Base-by-base conservation (phyloP, 176 grass and related monocot genomes). In the Bonia amplexicaulis region DNA sequence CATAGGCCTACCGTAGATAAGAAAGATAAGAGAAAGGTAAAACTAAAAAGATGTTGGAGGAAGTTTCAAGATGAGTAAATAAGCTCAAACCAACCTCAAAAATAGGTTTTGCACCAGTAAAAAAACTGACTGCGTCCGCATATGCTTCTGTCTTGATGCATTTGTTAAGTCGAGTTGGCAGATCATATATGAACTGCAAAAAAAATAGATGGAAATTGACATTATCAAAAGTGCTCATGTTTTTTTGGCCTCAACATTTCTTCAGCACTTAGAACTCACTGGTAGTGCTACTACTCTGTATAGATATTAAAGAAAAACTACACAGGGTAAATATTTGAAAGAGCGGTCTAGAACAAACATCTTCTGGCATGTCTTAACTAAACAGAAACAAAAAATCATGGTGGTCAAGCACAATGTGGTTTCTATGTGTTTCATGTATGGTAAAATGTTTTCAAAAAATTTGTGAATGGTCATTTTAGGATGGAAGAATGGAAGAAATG, bases 131-230 rank as follows among this genome's bases (percentile, higher is more conserved):
- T 76, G 96, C 96, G 41, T 99, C 96, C 25, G 76, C 88, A 91
- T 99, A 99, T 84, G 96, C 91, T 92, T 92, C 93, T 58, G 90
- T 33, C 89, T 91, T 99, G 84, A 99, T 96, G 77, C 96, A 99
- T 94, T 99, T 99, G 90, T 93, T 92, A 82, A 99, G 90, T 54
- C 96, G 84, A 82, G 86, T 85, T 72, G 96, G 96, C 75, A 99
- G 79, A 79, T 99, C 96, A 88, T 99, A 99, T 82, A 99, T 99
- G 88, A 99, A 99, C 96, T 99, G 69, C 39, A 86, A 76, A 54
- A 54, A 81, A 23, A 85, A 74, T 9, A 6, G 22, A 72, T 73
- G 27, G 22, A 82, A 72, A 46, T 25, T 29, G 12, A 72, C 39
- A 90, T 82, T 47, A 85, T 41, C 7, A 86, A 66, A 71, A 72